Evolutionary conservation across 148 eudicot genomes (phyloP).

Genomic region (Amaranthus palmeri): DNA sequence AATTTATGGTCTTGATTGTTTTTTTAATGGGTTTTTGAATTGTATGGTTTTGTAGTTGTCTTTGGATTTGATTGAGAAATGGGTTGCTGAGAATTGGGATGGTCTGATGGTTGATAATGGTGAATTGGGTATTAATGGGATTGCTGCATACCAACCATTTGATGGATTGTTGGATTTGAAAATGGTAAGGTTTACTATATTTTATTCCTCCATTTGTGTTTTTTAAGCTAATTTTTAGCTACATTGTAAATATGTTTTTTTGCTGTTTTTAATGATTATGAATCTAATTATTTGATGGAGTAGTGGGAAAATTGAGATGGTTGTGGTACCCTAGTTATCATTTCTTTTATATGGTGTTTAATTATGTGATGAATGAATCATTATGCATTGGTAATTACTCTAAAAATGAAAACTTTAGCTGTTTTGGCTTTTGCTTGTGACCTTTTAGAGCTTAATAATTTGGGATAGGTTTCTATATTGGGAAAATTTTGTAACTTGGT

Average conservation of each 20-base stretch:
- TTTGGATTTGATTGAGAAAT: slow-evolving; percentile 73
- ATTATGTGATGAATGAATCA: neutral
- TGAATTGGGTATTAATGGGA: slow-evolving; percentile 56
- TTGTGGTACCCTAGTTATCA: neutral
- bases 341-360: neutral
- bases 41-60: slow-evolving; percentile 44
- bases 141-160: slow-evolving; percentile 74
- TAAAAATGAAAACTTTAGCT: neutral
- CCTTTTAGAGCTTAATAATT: neutral
- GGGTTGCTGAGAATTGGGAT: slow-evolving; percentile 54
- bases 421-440: neutral
- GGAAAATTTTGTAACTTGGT: neutral
- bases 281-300: neutral
- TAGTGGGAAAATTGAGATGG: neutral
- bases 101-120: slow-evolving; percentile 29
- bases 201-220: neutral
- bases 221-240: neutral
- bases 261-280: slow-evolving; percentile 10
- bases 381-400: neutral
- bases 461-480: neutral
- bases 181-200: slow-evolving; percentile 48
- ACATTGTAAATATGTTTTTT: neutral
- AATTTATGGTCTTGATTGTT: neutral
- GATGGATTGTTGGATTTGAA: slow-evolving; percentile 74
- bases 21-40: slow-evolving; percentile 11